These are phyloP conservation scores for Acephala macrosclerotiorum DNA, from an alignment of 2,329 filamentous ascomycete species.

Conservation along the genomic window DNA sequence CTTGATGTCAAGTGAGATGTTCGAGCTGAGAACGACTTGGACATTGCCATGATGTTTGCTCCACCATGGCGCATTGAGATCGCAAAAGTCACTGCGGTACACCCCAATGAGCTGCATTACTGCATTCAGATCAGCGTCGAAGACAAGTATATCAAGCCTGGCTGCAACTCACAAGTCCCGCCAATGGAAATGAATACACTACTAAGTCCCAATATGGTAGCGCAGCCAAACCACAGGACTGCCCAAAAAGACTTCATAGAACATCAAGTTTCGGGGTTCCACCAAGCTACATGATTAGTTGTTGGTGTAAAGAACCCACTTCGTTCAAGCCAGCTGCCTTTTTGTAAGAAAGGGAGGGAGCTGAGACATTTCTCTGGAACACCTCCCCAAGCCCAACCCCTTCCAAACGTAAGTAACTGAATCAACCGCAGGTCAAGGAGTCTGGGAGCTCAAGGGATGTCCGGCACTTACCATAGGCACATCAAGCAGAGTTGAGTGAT, in stretches of 20 bases:
- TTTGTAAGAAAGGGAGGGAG: conserved; percentile 20
- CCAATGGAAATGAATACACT: conserved; percentile 5
- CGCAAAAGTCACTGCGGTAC: conserved; percentile 20
- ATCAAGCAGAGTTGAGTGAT: conserved; percentile 44
- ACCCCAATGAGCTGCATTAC: conserved; percentile 35
- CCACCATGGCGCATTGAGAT: conserved; percentile 24
- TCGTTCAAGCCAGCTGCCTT: conserved; percentile 26
- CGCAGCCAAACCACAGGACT: conserved; percentile 29
- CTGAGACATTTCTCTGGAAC: conserved; percentile 16
- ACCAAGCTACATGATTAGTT: background rate
- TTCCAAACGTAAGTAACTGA: background rate
- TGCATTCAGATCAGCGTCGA: conserved; percentile 28
- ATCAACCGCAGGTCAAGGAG: no score
- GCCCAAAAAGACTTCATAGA: conserved; percentile 25
- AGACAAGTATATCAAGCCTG: background rate
- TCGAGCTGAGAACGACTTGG: conserved; percentile 19
- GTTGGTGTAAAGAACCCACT: conserved; percentile 17
- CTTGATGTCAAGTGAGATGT: conserved; percentile 25
- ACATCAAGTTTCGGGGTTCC: background rate
- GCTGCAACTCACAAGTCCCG: background rate
- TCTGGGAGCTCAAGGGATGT: no score
- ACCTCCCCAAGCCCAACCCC: conserved; percentile 1
- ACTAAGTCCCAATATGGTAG: conserved; percentile 22
- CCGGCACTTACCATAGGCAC: conserved; percentile 26
- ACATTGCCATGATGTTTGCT: conserved; percentile 17